Evolutionary conservation across 2,329 filamentous ascomycete genomes (phyloP).

Genomic region (Fusarium sp.): DNA sequence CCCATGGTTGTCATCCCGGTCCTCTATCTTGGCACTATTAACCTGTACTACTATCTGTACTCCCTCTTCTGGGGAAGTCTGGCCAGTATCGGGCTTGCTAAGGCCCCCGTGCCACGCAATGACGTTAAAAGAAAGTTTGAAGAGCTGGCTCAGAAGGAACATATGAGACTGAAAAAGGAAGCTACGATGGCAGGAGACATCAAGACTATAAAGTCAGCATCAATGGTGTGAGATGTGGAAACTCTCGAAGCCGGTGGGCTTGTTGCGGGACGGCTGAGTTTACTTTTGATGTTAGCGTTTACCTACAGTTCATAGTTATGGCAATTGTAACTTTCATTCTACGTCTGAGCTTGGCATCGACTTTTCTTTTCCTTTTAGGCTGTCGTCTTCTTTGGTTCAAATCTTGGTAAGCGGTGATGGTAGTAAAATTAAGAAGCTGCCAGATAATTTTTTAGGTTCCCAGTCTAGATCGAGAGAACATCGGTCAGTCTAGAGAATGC

Average conservation of each 20-base stretch:
- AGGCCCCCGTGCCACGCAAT: neutral
- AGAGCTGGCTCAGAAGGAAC: conserved; percentile 7
- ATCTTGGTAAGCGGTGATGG: no score
- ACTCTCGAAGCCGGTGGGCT: conserved; percentile 18
- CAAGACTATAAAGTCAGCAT: conserved; percentile 54
- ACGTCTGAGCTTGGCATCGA: no score
- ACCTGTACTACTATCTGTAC: conserved; percentile 13
- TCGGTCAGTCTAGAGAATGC: neutral
- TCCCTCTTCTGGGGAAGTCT: conserved; percentile 12
- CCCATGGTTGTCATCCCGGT: conserved; percentile 13
- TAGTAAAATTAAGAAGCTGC: no score
- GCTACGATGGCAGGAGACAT: conserved; percentile 2
- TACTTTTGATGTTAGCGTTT: conserved; percentile 6
- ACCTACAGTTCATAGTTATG: neutral
- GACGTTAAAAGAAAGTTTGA: conserved; percentile 9
- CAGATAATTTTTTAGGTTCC: no score
- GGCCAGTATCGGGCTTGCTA: conserved; percentile 7
- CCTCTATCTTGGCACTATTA: conserved; percentile 13
- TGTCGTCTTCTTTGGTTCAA: no score
- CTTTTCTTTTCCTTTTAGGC: no score
- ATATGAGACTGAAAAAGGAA: conserved; percentile 1
- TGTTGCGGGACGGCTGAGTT: neutral
- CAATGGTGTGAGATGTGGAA: conserved; percentile 43
- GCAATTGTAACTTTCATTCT: neutral
- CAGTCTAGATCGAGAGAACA: no score